Base-by-base conservation (phyloP, 1,139 yeast species). In the Kodamaea alishanica region DNA sequence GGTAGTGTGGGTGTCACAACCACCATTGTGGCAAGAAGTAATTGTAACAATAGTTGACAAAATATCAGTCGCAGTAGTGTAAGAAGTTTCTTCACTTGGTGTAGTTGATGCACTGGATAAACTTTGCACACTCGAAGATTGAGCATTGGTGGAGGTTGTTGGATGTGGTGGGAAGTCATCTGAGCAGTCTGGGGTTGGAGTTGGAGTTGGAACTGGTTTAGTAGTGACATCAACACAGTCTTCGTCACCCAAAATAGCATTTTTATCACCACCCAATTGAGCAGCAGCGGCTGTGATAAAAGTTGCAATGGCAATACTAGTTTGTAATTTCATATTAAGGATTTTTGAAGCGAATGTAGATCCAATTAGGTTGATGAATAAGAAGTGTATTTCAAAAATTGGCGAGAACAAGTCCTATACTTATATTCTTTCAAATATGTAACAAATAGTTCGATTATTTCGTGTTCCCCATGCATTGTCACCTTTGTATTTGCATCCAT, bases 31-130 rank as follows among this genome's bases (percentile, higher is more conserved):
- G 34, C 59, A 44, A 31, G 57, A 37, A 30, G 65, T 55, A 37
- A 56, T 45, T 34, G 62, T 54, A 30, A 57, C 40, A 5, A 49
- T 37, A 12, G 50, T 45, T 41, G 60, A 52, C 22, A 45, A 32
- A 12, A 41, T 31, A 7, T 33, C 44, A n/a, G 39, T 33, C 10
- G 30, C 37, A 25, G 44, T 41, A 26, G 39, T 32, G 50, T 24
- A 5, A 34, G 23, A 11, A 15, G 32, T 10, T 10, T 6, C 23
- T 6, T 10, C 32, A 10, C 10, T 10, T 15, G 20, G 10, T 32
- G 29, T 24, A 24, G 28, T 12, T 22, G 34, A 24, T 23, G 22
- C 33, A 22, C 26, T 12, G n/a, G 23, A 35, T 30, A 56, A 33
- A 29, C 53, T 53, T 34, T 20, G 33, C 11, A 26, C 23, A 40